These are phyloP conservation scores for Saturnispora saitoi DNA, from an alignment of 805 yeast species.

Conservation along the genomic window DNA sequence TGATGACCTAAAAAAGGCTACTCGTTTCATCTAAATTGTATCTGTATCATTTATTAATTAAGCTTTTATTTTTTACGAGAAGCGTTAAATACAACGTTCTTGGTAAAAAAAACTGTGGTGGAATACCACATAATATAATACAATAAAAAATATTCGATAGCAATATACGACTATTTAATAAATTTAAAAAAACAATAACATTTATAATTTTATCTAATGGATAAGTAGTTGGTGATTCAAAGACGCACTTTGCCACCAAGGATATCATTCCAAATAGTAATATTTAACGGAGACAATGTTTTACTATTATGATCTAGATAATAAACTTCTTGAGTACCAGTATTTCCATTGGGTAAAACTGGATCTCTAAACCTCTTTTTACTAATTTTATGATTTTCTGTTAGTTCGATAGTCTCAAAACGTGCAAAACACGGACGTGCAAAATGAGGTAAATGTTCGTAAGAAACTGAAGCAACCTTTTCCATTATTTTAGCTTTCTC, in stretches of 20 bases:
- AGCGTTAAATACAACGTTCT: too few relatives aligned
- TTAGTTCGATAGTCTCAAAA: constrained; percentile 54
- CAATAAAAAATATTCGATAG: too few relatives aligned
- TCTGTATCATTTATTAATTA: not conserved
- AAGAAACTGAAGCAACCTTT: constrained; percentile 30
- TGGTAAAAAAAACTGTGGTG: not conserved
- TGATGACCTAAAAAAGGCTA: constrained; percentile 41
- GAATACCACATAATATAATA: too few relatives aligned
- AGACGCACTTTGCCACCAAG: constrained; percentile 17
- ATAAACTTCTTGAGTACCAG: constrained; percentile 53
- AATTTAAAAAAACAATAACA: too few relatives aligned
- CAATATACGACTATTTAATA: too few relatives aligned
- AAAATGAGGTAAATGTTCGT: constrained; percentile 58
- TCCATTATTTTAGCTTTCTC: constrained; percentile 29
- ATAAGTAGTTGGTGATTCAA: not conserved
- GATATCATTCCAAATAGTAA: constrained; percentile 43
- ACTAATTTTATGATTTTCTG: constrained; percentile 77
- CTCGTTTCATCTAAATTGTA: not conserved
- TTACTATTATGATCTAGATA: constrained; percentile 47
- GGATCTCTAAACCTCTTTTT: constrained; percentile 64
- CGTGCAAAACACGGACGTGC: constrained; percentile 81
- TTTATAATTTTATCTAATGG: too few relatives aligned
- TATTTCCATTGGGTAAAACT: constrained; percentile 56
- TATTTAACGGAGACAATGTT: constrained; percentile 49
- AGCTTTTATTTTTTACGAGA: too few relatives aligned